Evolutionary conservation across 768 basidiomycete genomes (phyloP).

Genomic region (Leccinum aurantiacum): DNA sequence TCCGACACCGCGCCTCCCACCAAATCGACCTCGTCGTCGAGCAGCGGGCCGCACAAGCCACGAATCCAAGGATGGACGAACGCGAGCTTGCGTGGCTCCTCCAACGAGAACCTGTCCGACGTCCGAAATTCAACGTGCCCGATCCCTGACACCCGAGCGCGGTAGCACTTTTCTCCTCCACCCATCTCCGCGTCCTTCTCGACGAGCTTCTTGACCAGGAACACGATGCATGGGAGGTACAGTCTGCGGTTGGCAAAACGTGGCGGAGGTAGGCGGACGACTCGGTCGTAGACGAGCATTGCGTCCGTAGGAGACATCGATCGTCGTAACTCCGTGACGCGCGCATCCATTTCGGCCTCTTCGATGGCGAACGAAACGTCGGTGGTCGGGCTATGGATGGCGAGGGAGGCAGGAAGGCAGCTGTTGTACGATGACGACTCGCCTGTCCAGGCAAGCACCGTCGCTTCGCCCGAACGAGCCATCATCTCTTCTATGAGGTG

Average conservation of each 20-base stretch:
- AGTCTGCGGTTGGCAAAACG: slow-evolving; percentile 7
- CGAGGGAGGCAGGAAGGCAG: slow-evolving; percentile 10
- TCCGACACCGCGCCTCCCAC: not conserved
- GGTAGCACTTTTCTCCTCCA: not conserved
- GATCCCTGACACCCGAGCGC: slow-evolving; percentile 4
- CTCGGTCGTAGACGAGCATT: not conserved
- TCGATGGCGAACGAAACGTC: no score
- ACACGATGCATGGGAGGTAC: slow-evolving; percentile 13
- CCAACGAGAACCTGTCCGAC: not conserved
- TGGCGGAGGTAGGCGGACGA: not conserved
- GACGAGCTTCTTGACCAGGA: slow-evolving; percentile 1
- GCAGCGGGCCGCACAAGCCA: not conserved
- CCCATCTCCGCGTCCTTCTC: not conserved
- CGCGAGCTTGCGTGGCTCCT: slow-evolving; percentile 1
- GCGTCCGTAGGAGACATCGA: not conserved
- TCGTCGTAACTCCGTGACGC: not conserved
- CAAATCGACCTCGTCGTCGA: not conserved
- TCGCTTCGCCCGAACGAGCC: slow-evolving; percentile 6
- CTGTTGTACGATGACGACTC: slow-evolving; percentile 15
- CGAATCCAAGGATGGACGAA: slow-evolving; percentile 19
- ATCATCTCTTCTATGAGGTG: slow-evolving; percentile 17
- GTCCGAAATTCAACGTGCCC: slow-evolving; percentile 8
- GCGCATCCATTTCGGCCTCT: not conserved
- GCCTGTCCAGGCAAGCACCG: slow-evolving; percentile 14
- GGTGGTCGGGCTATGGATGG: not conserved